Evolutionary conservation across 2,329 filamentous ascomycete genomes (phyloP), one percentile per base, ranked within the genome.

Genomic region (Mariannaea sp.): DNA sequence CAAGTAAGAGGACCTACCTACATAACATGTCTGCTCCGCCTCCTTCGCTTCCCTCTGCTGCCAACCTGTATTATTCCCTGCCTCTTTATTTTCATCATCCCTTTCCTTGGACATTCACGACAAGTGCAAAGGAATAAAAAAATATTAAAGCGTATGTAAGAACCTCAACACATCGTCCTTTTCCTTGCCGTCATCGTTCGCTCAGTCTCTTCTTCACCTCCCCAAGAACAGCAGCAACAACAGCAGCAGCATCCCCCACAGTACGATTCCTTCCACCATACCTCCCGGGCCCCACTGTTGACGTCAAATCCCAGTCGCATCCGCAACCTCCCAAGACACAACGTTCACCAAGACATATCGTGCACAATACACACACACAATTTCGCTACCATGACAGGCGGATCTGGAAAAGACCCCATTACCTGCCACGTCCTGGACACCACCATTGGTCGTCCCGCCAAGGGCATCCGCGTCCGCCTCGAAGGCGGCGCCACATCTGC

Each of bases 371-470:
- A 30, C 12, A 33, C 13, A 8, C 14, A 53, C 24, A 22, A 14
- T n/a, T 32, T 32, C 29, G 29, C 29, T 32, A 32, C 29, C 52
- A 67, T 67, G 63, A 35, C 58, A n/a, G 53, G 58, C 44, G 46
- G 43, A 20, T 46, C 61, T 22, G 40, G 53, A 54, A 84, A 82
- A 67, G 83, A 85, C 68, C 84, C 83, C 68, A 93, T 94, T 67
- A 93, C 90, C 71, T 93, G 89, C 78, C 90, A 94, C 78, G 83
- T 92, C 72, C 89, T 94, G 70, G 89, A 94, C 78, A 93, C 89
- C 9, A 82, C 85, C n/a, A 76, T 81, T 56, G 90, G 90, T 67
- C 80, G 80, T 52, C 90, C 90, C 17, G 90, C 84, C 13, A 73
- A 79, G 51, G 77, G 78, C 57, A 82, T 94, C 65, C 79, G 80